These are phyloP conservation scores for Penicillium hesseltinei DNA, from an alignment of 2,329 filamentous ascomycete species.

Conservation along the genomic window DNA sequence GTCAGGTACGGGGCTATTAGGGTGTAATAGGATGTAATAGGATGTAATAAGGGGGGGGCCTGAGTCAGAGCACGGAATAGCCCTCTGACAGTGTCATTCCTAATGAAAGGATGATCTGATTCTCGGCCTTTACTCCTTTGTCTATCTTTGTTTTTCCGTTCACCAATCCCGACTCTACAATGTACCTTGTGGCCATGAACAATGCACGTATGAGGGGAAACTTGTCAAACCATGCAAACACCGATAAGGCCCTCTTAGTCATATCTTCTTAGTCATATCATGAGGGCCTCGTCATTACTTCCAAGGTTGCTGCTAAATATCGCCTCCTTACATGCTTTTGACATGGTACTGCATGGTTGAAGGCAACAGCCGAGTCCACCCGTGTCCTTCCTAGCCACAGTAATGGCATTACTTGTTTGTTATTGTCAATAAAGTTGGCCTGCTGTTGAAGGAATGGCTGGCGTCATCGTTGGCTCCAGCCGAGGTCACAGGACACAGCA, in stretches of 20 bases:
- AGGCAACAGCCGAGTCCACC: neutral
- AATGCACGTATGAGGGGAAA: constrained; percentile 8
- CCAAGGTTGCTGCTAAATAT: neutral
- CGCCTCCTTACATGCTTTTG: neutral
- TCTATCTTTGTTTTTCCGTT: neutral
- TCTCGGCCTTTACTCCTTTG: neutral
- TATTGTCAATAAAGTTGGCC: constrained; percentile 2
- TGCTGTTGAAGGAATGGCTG: neutral
- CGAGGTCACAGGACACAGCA: constrained; percentile 3
- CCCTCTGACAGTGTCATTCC: constrained; percentile 4
- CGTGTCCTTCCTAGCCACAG: neutral
- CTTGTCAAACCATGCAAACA: constrained; percentile 6
- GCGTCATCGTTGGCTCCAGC: constrained; percentile 3
- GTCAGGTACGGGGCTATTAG: constrained; percentile 11
- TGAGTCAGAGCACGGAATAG: constrained; percentile 21
- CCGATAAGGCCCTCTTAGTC: constrained; percentile 7
- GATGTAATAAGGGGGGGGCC: constrained; percentile 10
- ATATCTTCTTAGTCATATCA: constrained; percentile 1
- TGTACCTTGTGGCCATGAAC: constrained; percentile 6
- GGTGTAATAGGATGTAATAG: constrained; percentile 13
- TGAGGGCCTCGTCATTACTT: neutral
- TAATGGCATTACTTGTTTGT: neutral
- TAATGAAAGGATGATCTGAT: neutral
- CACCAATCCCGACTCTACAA: constrained; percentile 8
- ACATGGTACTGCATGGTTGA: neutral